A percentile compares a stretch with the other conserved stretches of the same genome.
phyloP scores from a whole-genome alignment of 192 early-diverging fungal genomes.

The Backusella tarrabulga region DNA sequence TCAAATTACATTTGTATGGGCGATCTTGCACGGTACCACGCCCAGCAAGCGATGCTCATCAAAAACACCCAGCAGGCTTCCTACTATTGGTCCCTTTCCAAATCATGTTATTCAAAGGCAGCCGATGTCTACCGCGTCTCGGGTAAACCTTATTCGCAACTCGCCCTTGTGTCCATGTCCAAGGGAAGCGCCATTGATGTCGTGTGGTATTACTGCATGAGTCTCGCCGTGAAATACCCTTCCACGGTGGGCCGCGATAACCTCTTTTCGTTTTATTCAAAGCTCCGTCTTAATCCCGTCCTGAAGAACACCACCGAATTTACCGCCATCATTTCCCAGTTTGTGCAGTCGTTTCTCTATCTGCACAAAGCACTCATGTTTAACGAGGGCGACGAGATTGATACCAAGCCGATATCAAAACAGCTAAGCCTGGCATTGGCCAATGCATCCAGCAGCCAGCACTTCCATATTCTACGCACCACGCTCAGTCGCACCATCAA shows the following conservation, averaged over 20 bases:
- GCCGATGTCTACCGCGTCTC: slow-evolving; percentile 16
- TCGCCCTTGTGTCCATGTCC: slow-evolving; percentile 27
- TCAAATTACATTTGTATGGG: slow-evolving; percentile 53
- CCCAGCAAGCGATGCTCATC: neutral
- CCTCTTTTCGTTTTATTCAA: slow-evolving; percentile 51
- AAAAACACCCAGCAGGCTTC: neutral
- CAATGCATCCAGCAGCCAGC: neutral
- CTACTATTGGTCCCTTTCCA: slow-evolving; percentile 20
- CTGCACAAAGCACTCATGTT: slow-evolving; percentile 28
- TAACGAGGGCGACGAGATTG: neutral
- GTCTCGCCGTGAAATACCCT: slow-evolving; percentile 51
- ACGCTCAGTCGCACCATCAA: slow-evolving; percentile 32
- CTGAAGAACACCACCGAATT: neutral
- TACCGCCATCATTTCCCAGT: slow-evolving; percentile 16
- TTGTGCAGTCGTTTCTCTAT: slow-evolving; percentile 25
- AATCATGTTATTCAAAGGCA: slow-evolving; percentile 29
- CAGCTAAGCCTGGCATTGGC: neutral
- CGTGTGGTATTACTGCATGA: slow-evolving; percentile 44
- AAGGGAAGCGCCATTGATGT: slow-evolving; percentile 35
- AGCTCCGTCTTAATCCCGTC: slow-evolving; percentile 36
- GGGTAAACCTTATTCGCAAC: slow-evolving; percentile 38
- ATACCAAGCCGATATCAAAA: neutral
- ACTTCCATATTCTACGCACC: slow-evolving; percentile 23
- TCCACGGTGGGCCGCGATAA: slow-evolving; percentile 50
- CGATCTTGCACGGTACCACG: slow-evolving; percentile 54